Conservation (phyloP, 2,329 filamentous ascomycete genomes). For the Epichloe coenophiala region DNA sequence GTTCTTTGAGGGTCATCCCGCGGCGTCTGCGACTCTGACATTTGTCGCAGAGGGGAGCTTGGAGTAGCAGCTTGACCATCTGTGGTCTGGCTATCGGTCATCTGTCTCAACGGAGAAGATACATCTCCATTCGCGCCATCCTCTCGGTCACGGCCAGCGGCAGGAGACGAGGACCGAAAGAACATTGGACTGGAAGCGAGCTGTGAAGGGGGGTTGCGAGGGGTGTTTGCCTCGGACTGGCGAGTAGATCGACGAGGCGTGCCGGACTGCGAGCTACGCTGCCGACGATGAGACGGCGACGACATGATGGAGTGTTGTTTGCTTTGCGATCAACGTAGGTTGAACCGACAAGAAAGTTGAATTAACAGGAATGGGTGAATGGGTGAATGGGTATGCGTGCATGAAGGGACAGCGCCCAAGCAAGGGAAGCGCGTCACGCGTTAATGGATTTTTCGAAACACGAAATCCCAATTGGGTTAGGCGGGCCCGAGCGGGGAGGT, state of each 20-base stretch:
- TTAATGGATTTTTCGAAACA: background rate
- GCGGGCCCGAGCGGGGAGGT: background rate
- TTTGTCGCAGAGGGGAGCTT: slow-evolving; percentile 47
- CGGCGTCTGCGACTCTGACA: slow-evolving; percentile 41
- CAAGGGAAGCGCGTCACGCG: slow-evolving; percentile 3
- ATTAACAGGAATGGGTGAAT: background rate
- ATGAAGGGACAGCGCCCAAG: background rate
- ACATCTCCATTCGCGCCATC: slow-evolving; percentile 23
- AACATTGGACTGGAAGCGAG: slow-evolving; percentile 71
- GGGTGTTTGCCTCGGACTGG: slow-evolving; percentile 23
- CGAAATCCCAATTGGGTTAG: background rate
- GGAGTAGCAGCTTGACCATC: slow-evolving; percentile 23
- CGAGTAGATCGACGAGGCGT: slow-evolving; percentile 29
- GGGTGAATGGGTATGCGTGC: background rate
- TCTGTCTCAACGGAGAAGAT: slow-evolving; percentile 43
- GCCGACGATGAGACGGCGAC: slow-evolving; percentile 32
- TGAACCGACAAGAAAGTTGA: background rate
- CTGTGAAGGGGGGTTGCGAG: slow-evolving; percentile 35
- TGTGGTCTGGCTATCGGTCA: slow-evolving; percentile 43
- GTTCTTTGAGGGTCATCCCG: slow-evolving; percentile 48
- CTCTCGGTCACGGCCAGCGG: slow-evolving; percentile 11
- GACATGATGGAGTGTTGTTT: slow-evolving; percentile 21
- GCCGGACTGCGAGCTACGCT: slow-evolving; percentile 37
- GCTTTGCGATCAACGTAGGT: background rate
- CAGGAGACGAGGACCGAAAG: slow-evolving; percentile 42